Evolutionary conservation across 805 yeast species (phyloP), one percentile per base, ranked within the genome.

Genomic region (Metschnikowia rubicola): DNA sequence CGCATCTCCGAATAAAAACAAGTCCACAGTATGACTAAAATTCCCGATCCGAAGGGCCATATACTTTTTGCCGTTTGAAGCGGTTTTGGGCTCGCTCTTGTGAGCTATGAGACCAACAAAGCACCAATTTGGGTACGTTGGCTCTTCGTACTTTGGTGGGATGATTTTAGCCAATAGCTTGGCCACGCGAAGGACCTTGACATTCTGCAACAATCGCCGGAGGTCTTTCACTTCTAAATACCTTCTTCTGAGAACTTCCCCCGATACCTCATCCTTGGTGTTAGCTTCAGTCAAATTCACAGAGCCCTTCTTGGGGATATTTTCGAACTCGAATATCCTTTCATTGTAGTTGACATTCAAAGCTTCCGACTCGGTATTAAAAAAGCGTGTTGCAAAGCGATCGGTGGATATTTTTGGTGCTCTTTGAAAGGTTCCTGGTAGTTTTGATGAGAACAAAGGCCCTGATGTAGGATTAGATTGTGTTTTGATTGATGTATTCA

Each of bases 41-140:
- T 87, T 86, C 0, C 96, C 86, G 3, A 92, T 56, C 2, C 79
- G 75, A 17, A 90, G 47, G 47, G 77, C 77, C 53, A 87, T 67
- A 58, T 71, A 91, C 58, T 83, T 84, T 11, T 71, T 66, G 59
- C 52, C 64, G 51, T 42, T 60, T 32, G 46, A 43, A 0, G 87
- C 69, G 4, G 67, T 62, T 52, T 74, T 71, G 3, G 84, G 73
- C 8, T 72, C 78, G 4, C 81, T 68, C 58, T 89, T 89, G 17
- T 62, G 58, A 4, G 80, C 68, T 0, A 91, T 70, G 2, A 87
- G 72, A 1, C 96, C 97, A n/a, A 84, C 58, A 1, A 83, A 76
- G n/a, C 84, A 83, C 86, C 89, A 90, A 60, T 91, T 90, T 3
- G 84, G 66, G 57, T 84, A 83, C 31, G 67, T 66, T 0, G 96